Base-by-base conservation (phyloP, 2,329 filamentous ascomycete species). In the Calonectria hawksworthii region DNA sequence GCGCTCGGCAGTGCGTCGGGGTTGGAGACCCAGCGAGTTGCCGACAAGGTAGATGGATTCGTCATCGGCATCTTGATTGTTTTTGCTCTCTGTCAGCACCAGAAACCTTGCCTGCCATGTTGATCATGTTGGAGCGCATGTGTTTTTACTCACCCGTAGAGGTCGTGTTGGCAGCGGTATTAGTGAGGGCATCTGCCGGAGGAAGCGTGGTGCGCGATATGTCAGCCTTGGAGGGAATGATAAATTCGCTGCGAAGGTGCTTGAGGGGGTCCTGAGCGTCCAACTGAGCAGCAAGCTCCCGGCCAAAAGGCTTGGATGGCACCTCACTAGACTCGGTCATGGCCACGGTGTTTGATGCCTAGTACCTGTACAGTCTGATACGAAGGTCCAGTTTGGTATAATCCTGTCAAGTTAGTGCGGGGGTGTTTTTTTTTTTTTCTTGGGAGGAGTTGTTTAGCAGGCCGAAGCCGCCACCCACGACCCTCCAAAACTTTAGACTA, bases 11-110 rank as follows among this genome's bases (percentile, higher is more conserved):
- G 83, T 85, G 69, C 83, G 83, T 72, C 89, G 90, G 52, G 95
- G 95, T 82, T 97, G 95, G 18, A 96, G 89, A 52, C 95, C 95
- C 2, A 98, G 89, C 0, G 95, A 97, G 86, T 98, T 97, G 70
- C 95, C 95, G 77, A 94, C 96, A 68, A 98, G 91, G 83, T 98
- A 98, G 69, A 94, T 93, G 72, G 89, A 74, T 51, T 75, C 65
- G 50, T 80, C 76, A 34, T 72, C 61, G 72, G 61, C 34, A 50
- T 63, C 67, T 64, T 70, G 44, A 47, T 34, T 16, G 13, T 52
- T 59, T 69, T 63, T 18, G 34, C 34, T 30, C 36, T 23, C 21
- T 5, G 56, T 63, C 36, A 63, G 56, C 56, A 41, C n/a, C 8
- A 13, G 23, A 3, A 21, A 28, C 1, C 56, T 14, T 63, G 34